Base-by-base conservation (phyloP, 2,329 filamentous ascomycete genomes). In the Fusarium scirpi region DNA sequence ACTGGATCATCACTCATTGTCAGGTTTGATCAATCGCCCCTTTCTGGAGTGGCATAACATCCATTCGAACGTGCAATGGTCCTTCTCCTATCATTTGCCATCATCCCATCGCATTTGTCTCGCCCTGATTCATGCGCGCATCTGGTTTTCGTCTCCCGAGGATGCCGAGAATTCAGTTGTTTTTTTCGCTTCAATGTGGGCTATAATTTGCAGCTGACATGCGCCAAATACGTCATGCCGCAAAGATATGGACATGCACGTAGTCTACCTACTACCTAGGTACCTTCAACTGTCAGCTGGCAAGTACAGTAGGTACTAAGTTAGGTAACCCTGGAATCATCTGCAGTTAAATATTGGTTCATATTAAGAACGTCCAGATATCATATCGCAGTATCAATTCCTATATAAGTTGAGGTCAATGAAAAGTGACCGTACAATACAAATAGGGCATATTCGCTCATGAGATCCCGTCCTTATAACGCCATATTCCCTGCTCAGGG, bases 221-320 rank as follows among this genome's bases (percentile, higher is more conserved):
- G 47, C 63, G 45, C 45, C 43, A 61, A 48, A 38, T 61, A 66
- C 63, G 63, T 66, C 63, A 66, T 66, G 62, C 62, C 62, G 47
- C 34, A 65, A 66, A 44, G 29, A 32, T 58, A 38, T 38, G 32
- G 18, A 38, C 34, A 38, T 38, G 34, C 32, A 24, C 27, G 22
- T 29, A 11, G 12, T 30, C 27, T 30, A 15, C n/a, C 9, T 40
- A 34, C 32, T 9, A 34, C 25, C 25, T 27, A 27, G 12, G 34
- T 38, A 38, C 3, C 34, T 65, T 41, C 15, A 53, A 47, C 41
- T n/a, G 25, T 34, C 48, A 48, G n/a, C n/a, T n/a, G n/a, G 40
- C 62, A 38, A 18, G 34, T 38, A 38, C 29, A 13, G 29, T 13
- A 30, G 29, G 29, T 29, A 29, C 34, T 18, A 47, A 27, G 56